Evolutionary conservation across 768 basidiomycete species (phyloP).

Genomic region (Russula griseocarnosa): DNA sequence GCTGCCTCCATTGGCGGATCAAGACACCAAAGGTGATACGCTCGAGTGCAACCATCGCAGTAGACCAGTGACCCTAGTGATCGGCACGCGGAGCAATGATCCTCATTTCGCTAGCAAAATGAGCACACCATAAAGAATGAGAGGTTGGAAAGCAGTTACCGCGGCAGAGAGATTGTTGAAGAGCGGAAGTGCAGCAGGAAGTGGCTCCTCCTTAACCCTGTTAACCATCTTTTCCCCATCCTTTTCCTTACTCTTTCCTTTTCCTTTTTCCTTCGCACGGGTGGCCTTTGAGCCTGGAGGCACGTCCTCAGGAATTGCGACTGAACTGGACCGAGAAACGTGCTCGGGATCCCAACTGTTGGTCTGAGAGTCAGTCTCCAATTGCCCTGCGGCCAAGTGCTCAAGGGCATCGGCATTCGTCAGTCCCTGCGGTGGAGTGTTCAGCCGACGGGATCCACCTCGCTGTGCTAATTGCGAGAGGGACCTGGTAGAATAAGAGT

Average conservation of each 20-base stretch:
- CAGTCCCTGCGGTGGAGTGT: slow-evolving; percentile 43
- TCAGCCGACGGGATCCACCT: slow-evolving; percentile 63
- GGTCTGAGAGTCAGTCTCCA: slow-evolving; percentile 48
- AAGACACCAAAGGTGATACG: slow-evolving; percentile 95
- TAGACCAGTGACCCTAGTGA: slow-evolving; percentile 84
- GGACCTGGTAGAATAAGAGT: slow-evolving; percentile 40
- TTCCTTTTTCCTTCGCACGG: slow-evolving; percentile 41
- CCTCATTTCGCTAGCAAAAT: slow-evolving; percentile 55
- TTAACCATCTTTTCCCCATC: slow-evolving; percentile 33
- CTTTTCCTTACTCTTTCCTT: slow-evolving; percentile 40
- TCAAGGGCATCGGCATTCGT: slow-evolving; percentile 41
- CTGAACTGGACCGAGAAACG: slow-evolving; percentile 59
- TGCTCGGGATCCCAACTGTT: slow-evolving; percentile 57
- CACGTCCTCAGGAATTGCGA: slow-evolving; percentile 31
- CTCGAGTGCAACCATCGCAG: slow-evolving; percentile 94
- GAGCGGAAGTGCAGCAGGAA: slow-evolving; percentile 37
- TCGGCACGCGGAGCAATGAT: slow-evolving; percentile 82
- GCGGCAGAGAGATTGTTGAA: slow-evolving; percentile 36
- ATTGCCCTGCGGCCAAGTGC: slow-evolving; percentile 43
- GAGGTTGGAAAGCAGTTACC: slow-evolving; percentile 34
- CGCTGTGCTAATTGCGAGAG: slow-evolving; percentile 67
- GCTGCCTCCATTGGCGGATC: slow-evolving; percentile 90
- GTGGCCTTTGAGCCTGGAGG: slow-evolving; percentile 6
- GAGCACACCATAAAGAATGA: slow-evolving; percentile 13
- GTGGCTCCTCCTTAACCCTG: slow-evolving; percentile 47